Evolutionary conservation across 768 basidiomycete species (phyloP), one percentile per base, ranked within the genome.

Genomic region (Auricularia auricula-judae): DNA sequence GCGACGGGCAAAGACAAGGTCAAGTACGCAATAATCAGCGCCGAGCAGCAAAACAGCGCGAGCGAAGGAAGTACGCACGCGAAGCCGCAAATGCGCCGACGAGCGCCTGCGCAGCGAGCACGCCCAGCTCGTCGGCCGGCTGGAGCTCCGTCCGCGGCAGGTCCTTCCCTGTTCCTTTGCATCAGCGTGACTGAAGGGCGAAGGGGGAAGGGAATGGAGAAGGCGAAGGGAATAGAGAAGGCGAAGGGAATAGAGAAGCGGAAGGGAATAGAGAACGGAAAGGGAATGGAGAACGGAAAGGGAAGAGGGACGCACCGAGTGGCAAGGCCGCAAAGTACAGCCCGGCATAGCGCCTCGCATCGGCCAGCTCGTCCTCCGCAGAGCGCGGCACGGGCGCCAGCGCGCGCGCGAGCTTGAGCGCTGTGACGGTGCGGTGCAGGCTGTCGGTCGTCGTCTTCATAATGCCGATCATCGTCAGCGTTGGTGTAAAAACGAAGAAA

Each of bases 71-170:
- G 62, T 39, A 36, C 51, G 63, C 35, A 85, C 71, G 47, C 74
- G 78, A 87, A 88, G 91, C 23, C 4, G 56, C 34, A 29, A 62
- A 44, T 1, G 84, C 72, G 71, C 76, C 84, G 56, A 93, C 80
- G 63, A 85, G 80, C 2, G 82, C 81, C 69, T 87, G 87, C 2
- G 81, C 87, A 4, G 88, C 85, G 23, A 97, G 77, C 34, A 95
- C 79, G 33, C 81, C 86, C 36, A 96, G 81, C 70, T 95, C 94
- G 69, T 97, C 94, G 1, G 85, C 89, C 18, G 88, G 90, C 71
- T 96, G 94, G 33, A 94, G 78, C 69, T 96, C 94, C 0, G 91
- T 89, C 3, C 78, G 72, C 7, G 86, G 83, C 21, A 95, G 79
- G 62, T 81, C 76, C 51, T 77, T 75, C 58, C 92, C 76, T 75